Percentiles rank a stretch among this genome's conserved stretches.
Conservation (phyloP, 495 filamentous ascomycete genomes). For the Penicillium ucsense region DNA sequence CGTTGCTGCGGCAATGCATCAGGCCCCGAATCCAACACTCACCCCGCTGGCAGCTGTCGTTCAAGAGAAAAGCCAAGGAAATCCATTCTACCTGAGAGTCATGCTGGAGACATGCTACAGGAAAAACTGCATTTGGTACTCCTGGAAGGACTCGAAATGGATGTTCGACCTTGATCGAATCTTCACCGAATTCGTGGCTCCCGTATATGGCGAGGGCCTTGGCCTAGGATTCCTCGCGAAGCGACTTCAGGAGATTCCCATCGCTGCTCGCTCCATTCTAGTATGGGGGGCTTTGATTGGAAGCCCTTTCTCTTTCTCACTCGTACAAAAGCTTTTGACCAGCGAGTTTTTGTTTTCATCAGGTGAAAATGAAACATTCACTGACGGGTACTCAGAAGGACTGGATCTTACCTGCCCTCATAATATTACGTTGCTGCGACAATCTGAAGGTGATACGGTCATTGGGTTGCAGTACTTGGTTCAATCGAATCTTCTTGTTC, state of each 20-base stretch:
- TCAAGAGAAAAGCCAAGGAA: conserved; percentile 72
- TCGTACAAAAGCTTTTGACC: conserved; percentile 68
- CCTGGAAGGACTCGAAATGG: conserved; percentile 70
- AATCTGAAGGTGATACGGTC: conserved; percentile 46
- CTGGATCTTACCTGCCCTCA: conserved; percentile 25
- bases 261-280: conserved; percentile 62
- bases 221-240: conserved; percentile 70
- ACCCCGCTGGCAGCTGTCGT: conserved; percentile 54
- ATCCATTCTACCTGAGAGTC: conserved; percentile 81
- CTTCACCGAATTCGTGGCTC: conserved; percentile 70
- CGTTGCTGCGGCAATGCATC: conserved; percentile 62
- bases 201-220: conserved; percentile 65
- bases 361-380: conserved; percentile 14
- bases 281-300: conserved; percentile 81
- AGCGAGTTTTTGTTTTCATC: conserved; percentile 53
- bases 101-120: conserved; percentile 83
- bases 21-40: conserved; percentile 25
- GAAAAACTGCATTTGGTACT: conserved; percentile 81
- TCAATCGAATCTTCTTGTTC: conserved; percentile 63
- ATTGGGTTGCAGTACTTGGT: conserved; percentile 70
- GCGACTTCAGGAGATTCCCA: conserved; percentile 64
- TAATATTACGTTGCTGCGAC: conserved; percentile 23
- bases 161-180: conserved; percentile 75
- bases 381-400: conserved; percentile 19
- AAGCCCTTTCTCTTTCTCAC: conserved; percentile 65